Conservation (phyloP, 106 monocot genomes). For the Allium cepa region DNA sequence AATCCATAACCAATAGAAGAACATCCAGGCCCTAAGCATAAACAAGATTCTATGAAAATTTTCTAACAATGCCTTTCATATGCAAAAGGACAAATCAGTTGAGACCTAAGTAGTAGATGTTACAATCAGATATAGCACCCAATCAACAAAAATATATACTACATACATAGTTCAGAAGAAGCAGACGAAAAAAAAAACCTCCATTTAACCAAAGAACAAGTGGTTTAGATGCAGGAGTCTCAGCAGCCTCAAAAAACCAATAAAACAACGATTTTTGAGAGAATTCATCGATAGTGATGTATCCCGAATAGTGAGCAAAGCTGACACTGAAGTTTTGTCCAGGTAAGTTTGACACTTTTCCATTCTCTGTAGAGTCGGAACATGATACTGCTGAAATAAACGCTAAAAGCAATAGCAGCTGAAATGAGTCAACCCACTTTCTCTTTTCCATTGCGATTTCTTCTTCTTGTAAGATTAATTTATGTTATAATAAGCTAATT, state of each 20-base stretch:
- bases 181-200: slow-evolving; percentile 25
- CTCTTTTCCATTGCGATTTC: slow-evolving; percentile 9
- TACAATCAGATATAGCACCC: neutral
- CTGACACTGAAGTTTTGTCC: slow-evolving; percentile 61
- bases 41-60: neutral
- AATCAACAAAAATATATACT: neutral
- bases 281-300: slow-evolving; percentile 55
- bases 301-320: slow-evolving; percentile 85
- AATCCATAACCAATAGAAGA: slow-evolving; percentile 88
- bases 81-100: neutral
- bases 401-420: neutral
- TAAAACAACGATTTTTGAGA: slow-evolving; percentile 75
- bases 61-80: neutral
- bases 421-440: neutral
- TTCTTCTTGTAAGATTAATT: neutral
- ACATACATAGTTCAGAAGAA: neutral
- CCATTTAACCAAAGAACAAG: slow-evolving; percentile 95
- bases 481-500: too few relatives aligned
- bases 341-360: slow-evolving; percentile 39
- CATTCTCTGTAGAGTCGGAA: slow-evolving; percentile 25
- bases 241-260: slow-evolving; percentile 94
- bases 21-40: slow-evolving; percentile 76
- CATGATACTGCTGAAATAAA: slow-evolving; percentile 1
- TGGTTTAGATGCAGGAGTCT: slow-evolving; percentile 75
- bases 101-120: too few relatives aligned